Evolutionary conservation across 148 eudicot genomes (phyloP).

Genomic region (Nepenthes gracilis): DNA sequence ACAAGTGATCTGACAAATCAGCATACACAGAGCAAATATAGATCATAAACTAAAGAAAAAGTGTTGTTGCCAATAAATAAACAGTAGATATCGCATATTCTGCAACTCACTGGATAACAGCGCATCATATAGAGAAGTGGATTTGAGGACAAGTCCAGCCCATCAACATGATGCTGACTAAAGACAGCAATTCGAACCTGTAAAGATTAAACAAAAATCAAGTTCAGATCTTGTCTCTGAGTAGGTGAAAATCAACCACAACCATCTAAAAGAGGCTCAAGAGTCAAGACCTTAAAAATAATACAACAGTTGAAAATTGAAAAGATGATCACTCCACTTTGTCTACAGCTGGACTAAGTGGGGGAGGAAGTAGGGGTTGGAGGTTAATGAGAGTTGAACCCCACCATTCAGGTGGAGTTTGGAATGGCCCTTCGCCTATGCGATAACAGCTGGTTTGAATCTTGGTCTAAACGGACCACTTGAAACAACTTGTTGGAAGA

Average conservation of each 20-base stretch:
- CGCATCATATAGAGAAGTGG: constrained; percentile 99
- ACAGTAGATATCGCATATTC: constrained; percentile 1
- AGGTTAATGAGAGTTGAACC: no score
- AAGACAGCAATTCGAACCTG: constrained; percentile 98
- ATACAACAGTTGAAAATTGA: no score
- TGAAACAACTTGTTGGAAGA: no score
- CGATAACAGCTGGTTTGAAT: no score
- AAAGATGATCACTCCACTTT: no score
- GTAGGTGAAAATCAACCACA: background rate
- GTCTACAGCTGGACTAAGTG: no score
- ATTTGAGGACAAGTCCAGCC: constrained; percentile 88
- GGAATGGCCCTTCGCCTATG: no score
- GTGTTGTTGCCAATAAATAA: background rate
- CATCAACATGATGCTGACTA: constrained; percentile 99
- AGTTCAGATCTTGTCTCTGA: background rate
- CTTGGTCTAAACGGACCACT: no score
- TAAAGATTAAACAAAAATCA: constrained; percentile 9
- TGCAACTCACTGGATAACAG: constrained; percentile 75
- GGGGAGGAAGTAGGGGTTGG: no score
- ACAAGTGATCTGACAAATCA: no score
- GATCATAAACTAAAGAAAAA: background rate
- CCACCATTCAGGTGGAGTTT: no score
- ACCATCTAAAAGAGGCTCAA: background rate
- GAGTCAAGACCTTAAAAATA: no score
- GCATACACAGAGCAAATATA: background rate